Base-by-base conservation (phyloP, 2,329 filamentous ascomycete species). In the Diatrype stigma region DNA sequence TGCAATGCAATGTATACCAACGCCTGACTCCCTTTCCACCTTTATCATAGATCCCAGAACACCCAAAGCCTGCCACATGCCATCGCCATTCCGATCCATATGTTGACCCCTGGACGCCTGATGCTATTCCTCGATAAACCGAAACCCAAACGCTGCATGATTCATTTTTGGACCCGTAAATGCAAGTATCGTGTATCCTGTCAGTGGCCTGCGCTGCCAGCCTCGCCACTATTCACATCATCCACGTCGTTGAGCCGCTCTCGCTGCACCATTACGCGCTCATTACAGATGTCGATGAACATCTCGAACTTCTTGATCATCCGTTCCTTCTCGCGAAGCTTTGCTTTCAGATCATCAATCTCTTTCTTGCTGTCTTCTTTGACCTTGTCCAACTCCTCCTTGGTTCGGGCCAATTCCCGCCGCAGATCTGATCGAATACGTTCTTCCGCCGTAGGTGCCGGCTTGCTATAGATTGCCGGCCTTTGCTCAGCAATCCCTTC, bases 271-370 rank as follows among this genome's bases (percentile, higher is more conserved):
- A 86, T 86, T 54, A 86, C 82, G 46, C 83, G 72, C 63, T 84
- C 76, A 59, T 86, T 86, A 63, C 82, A 86, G 49, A 86, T 84
- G 65, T 86, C 83, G 60, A 86, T 85, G 49, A 86, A 86, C 77
- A 84, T 83, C 67, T 86, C 82, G 58, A 85, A 86, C 62, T 79
- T 82, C 54, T 76, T 67, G 50, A 86, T 86, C 52, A 79, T 75
- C 60, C 77, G 75, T 53, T 85, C 80, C 66, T 85, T 85, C 52
- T 86, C 81, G 38, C 76, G 78, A 16, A 92, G 65, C 60, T 82
- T 75, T 50, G 75, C 72, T 59, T 82, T 81, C 51, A 86, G 67
- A 1, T 75, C 74, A 16, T 80, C 80, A 40, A 86, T 76, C 60
- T 83, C 77, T 51, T 82, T 81, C 51, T 78, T 71, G 48, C 71